Evolutionary conservation across 2,329 filamentous ascomycete genomes (phyloP).

Genomic region (Chrysoporthe deuterocubensis): DNA sequence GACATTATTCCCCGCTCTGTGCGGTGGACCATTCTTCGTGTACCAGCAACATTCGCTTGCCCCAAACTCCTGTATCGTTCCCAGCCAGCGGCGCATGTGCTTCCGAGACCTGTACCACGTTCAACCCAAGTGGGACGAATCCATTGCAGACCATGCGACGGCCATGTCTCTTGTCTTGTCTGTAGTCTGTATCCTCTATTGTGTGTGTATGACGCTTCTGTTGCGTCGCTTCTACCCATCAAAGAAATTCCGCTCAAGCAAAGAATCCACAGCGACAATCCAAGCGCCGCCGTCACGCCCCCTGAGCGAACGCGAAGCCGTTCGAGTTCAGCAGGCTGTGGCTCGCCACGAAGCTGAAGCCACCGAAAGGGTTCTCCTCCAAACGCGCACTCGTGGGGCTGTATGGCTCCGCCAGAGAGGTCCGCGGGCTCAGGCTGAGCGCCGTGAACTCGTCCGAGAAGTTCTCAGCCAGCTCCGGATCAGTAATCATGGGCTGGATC

Average conservation of each 20-base stretch:
- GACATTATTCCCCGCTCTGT: not conserved
- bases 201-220: constrained; percentile 1
- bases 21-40: not conserved
- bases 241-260: not conserved
- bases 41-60: not conserved
- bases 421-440: constrained; percentile 72
- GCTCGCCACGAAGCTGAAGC: constrained; percentile 67
- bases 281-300: not conserved
- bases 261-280: not conserved
- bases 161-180: not conserved
- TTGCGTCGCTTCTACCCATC: not conserved
- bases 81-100: not conserved
- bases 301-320: constrained; percentile 24
- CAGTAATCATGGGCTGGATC: constrained; percentile 91
- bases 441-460: constrained; percentile 93
- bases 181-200: constrained; percentile 9
- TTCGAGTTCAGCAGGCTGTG: constrained; percentile 48
- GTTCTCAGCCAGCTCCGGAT: constrained; percentile 95
- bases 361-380: constrained; percentile 63
- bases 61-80: not conserved
- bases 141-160: not conserved
- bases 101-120: not conserved
- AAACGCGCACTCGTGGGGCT: constrained; percentile 39
- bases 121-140: not conserved
- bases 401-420: constrained; percentile 41